These are phyloP conservation scores for Gentiana dahurica DNA, from an alignment of 257 asterid genomes.

Conservation along the genomic window DNA sequence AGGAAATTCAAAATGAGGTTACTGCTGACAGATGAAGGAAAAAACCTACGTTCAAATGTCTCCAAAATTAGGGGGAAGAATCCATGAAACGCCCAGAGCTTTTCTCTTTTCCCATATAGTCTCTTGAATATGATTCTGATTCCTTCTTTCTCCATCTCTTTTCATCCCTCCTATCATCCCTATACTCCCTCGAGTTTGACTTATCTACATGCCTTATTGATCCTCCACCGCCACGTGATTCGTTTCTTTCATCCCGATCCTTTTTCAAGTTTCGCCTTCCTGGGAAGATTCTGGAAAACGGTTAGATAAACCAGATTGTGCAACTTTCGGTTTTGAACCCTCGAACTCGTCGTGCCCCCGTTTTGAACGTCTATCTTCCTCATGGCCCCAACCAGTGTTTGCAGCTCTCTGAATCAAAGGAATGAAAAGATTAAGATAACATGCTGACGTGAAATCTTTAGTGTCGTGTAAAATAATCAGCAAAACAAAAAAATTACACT, in stretches of 20 bases:
- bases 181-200: conserved; percentile 26
- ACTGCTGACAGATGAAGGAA: too few relatives aligned
- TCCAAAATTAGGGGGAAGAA: conserved; percentile 1
- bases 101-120: conserved; percentile 29
- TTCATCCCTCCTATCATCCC: conserved; percentile 26
- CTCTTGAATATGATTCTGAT: conserved; percentile 26
- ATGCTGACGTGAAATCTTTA: background rate
- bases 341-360: conserved; percentile 47
- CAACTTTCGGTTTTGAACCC: conserved; percentile 28
- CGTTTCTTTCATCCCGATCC: conserved; percentile 22
- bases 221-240: conserved; percentile 21
- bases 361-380: conserved; percentile 51
- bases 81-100: conserved; percentile 6
- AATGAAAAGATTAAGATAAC: conserved; percentile 1
- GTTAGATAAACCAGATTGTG: conserved; percentile 19
- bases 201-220: conserved; percentile 26
- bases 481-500: background rate
- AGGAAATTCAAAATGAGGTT: too few relatives aligned
- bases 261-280: conserved; percentile 17
- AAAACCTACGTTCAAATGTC: background rate
- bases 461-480: background rate
- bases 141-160: conserved; percentile 33
- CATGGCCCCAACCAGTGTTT: conserved; percentile 94
- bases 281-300: conserved; percentile 19
- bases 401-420: conserved; percentile 68